These are phyloP conservation scores for Phialophora tarda DNA, from an alignment of 2,329 filamentous ascomycete species.

Conservation along the genomic window DNA sequence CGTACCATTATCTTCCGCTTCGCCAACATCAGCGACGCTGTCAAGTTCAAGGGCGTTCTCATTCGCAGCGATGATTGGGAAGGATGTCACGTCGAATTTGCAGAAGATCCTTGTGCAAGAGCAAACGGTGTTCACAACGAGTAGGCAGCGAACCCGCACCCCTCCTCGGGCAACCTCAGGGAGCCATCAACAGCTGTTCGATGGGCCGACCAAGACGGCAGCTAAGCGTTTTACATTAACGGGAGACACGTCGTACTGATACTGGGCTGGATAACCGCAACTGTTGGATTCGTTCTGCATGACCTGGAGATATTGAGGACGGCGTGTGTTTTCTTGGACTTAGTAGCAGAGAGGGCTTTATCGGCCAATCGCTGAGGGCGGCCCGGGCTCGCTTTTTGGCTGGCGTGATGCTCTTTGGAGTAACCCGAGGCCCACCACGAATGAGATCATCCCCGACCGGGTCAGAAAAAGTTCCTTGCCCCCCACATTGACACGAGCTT, in stretches of 20 bases:
- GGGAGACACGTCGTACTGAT: neutral
- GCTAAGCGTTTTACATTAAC: neutral
- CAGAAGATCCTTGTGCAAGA: constrained; percentile 48
- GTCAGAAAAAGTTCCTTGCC: constrained; percentile 10
- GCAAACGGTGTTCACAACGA: constrained; percentile 26
- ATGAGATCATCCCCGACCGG: constrained; percentile 4
- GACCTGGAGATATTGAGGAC: neutral
- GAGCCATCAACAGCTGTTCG: neutral
- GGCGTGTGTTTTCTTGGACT: neutral
- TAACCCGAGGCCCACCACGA: neutral
- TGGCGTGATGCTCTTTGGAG: constrained; percentile 1
- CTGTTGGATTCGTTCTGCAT: neutral
- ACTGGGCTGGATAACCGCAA: neutral
- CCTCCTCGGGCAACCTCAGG: neutral
- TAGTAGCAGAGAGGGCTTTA: too few species aligned
- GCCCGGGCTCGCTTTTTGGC: neutral
- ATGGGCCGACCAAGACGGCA: neutral
- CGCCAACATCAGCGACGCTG: constrained; percentile 53
- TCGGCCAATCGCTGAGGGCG: neutral
- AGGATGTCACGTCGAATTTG: constrained; percentile 52
- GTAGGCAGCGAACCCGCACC: neutral
- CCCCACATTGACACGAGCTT: constrained; percentile 33
- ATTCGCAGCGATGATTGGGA: constrained; percentile 53
- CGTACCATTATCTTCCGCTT: constrained; percentile 57
- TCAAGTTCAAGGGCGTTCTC: constrained; percentile 52